phyloP scores from a whole-genome alignment of 2,329 filamentous ascomycete genomes.

The Epichloe amarillans region DNA sequence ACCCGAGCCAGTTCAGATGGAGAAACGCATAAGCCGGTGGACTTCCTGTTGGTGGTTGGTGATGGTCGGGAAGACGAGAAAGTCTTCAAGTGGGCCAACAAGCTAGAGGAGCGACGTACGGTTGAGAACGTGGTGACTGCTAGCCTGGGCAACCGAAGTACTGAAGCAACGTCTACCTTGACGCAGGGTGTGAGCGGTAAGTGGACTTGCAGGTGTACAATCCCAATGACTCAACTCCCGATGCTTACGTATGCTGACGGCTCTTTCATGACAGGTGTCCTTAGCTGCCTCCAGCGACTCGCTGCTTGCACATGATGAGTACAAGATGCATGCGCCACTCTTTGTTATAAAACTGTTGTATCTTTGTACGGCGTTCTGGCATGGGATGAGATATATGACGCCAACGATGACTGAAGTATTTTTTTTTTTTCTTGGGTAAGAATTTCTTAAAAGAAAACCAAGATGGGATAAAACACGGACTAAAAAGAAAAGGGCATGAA shows the following conservation, averaged over 20 bases:
- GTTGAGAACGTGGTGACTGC: conserved; percentile 69
- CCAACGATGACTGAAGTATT: neutral
- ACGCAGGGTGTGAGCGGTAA: conserved; percentile 85
- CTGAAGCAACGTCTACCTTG: conserved; percentile 71
- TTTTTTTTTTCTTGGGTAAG: neutral
- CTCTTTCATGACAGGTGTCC: conserved; percentile 20
- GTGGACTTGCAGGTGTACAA: conserved; percentile 13
- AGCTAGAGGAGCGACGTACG: conserved; percentile 43
- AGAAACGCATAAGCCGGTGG: conserved; percentile 35
- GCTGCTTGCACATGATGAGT: conserved; percentile 19
- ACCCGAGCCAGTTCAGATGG: conserved; percentile 18
- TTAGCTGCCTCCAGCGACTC: conserved; percentile 30
- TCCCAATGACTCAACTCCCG: neutral
- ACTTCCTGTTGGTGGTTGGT: conserved; percentile 82
- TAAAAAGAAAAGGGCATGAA: neutral
- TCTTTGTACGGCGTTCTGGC: conserved; percentile 4
- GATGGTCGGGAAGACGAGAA: conserved; percentile 90
- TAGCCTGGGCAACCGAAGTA: conserved; percentile 75
- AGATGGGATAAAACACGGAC: neutral
- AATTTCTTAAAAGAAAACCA: neutral
- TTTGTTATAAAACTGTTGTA: neutral
- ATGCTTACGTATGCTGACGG: neutral
- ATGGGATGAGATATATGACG: neutral
- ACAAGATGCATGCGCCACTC: neutral
- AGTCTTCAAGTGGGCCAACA: conserved; percentile 89